A percentile compares a stretch with the other conserved stretches of the same genome.
Evolutionary conservation across 768 basidiomycete genomes (phyloP).

Genomic region (Mycena filopes): DNA sequence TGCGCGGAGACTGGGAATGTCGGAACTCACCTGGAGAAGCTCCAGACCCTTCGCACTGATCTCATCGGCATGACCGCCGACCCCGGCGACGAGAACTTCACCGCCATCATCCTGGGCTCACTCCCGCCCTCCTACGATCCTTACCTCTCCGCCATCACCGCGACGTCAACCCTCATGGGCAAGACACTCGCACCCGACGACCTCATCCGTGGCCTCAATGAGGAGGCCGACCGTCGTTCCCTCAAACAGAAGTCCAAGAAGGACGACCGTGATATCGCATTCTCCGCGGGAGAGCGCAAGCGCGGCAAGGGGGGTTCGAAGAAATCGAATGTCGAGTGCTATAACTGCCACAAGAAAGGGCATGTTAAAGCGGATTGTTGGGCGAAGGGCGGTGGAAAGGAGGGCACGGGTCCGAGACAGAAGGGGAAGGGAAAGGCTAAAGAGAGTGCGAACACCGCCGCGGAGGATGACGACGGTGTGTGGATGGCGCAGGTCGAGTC

Average conservation of each 20-base stretch:
- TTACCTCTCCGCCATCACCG: conserved; percentile 35
- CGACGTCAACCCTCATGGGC: conserved; percentile 22
- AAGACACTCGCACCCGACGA: conserved; percentile 28
- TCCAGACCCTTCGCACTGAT: conserved; percentile 31
- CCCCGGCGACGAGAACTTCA: too few relatives aligned
- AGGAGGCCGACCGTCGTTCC: conserved; percentile 30
- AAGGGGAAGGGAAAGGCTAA: conserved; percentile 17
- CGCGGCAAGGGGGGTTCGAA: neutral
- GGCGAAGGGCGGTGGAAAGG: conserved; percentile 19
- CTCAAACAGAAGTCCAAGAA: conserved; percentile 28
- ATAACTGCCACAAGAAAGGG: conserved; percentile 35
- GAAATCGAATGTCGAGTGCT: conserved; percentile 30
- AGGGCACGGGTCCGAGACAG: conserved; percentile 23
- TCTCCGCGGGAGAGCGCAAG: conserved; percentile 14
- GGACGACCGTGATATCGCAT: conserved; percentile 19
- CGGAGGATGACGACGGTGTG: conserved; percentile 18
- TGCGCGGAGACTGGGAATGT: conserved; percentile 40
- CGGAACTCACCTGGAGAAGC: conserved; percentile 33
- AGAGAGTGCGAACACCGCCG: conserved; percentile 5
- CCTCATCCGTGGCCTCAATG: conserved; percentile 31
- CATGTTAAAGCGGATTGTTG: conserved; percentile 33
- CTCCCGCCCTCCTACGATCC: conserved; percentile 38
- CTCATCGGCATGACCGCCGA: conserved; percentile 35
- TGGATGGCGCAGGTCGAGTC: conserved; percentile 28
- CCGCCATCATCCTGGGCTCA: conserved; percentile 37